These are phyloP conservation scores for Rhytidiadelphus loreus DNA, from an alignment of 225 moss, liverwort and hornwort species.

Conservation along the genomic window DNA sequence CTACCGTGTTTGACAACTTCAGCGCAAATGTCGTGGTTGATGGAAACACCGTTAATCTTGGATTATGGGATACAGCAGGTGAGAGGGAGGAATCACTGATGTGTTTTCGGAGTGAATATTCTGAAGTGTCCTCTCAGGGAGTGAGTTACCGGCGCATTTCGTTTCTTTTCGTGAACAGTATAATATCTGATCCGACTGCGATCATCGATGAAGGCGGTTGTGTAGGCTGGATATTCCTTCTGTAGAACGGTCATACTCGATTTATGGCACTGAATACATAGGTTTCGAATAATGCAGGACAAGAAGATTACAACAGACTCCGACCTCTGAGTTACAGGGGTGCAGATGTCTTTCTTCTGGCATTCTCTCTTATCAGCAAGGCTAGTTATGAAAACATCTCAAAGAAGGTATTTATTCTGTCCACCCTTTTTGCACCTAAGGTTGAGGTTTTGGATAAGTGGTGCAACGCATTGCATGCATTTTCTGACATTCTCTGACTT, in stretches of 20 bases:
- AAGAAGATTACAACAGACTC: slow-evolving; percentile 98
- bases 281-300: slow-evolving; percentile 50
- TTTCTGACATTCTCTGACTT: background rate
- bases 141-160: background rate
- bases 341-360: slow-evolving; percentile 92
- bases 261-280: background rate
- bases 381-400: slow-evolving; percentile 99
- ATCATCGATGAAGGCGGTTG: background rate
- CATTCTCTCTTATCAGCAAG: slow-evolving; percentile 99
- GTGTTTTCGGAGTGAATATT: background rate
- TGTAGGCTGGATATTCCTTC: background rate
- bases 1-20: slow-evolving; percentile 99
- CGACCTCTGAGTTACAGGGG: slow-evolving; percentile 98
- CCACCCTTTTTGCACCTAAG: background rate
- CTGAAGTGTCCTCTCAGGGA: background rate
- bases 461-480: background rate
- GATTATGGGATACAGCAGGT: slow-evolving; percentile 99
- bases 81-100: background rate
- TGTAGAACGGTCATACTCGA: background rate
- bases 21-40: slow-evolving; percentile 99
- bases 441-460: background rate
- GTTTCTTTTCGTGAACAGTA: background rate
- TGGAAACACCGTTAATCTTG: slow-evolving; percentile 98
- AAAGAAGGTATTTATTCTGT: slow-evolving; percentile 61
- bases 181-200: background rate